Percentiles rank a stretch among this genome's conserved stretches.
phyloP scores from a whole-genome alignment of 2,329 filamentous ascomycete species.

The Pseudonectria buxi region DNA sequence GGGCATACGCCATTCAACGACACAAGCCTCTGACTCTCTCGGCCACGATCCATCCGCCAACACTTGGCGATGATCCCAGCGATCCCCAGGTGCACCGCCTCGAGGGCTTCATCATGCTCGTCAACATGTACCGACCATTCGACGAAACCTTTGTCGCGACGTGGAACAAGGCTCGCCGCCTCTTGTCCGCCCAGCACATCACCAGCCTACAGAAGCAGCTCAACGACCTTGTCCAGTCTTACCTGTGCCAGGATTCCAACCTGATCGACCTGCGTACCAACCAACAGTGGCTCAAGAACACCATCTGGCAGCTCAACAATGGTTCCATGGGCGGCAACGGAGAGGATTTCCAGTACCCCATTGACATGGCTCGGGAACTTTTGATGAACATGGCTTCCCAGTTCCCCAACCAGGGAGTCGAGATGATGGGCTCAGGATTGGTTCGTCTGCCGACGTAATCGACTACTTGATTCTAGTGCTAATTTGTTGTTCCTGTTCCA shows the following conservation, averaged over 20 bases:
- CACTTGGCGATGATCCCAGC: constrained; percentile 52
- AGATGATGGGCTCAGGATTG: constrained; percentile 67
- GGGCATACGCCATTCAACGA: constrained; percentile 65
- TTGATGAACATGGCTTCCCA: constrained; percentile 60
- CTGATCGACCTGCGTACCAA: constrained; percentile 50
- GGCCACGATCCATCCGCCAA: constrained; percentile 60
- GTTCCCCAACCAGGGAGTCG: constrained; percentile 66
- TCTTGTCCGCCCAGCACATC: constrained; percentile 52
- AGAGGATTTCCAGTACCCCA: constrained; percentile 55
- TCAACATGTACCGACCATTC: constrained; percentile 58
- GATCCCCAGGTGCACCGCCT: constrained; percentile 48
- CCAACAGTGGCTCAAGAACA: constrained; percentile 60
- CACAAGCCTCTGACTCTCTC: constrained; percentile 64
- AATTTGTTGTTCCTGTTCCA: constrained; percentile 19
- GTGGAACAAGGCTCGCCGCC: constrained; percentile 59
- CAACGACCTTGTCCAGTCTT: constrained; percentile 45
- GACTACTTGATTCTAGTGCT: neutral
- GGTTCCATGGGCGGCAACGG: constrained; percentile 38
- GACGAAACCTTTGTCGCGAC: constrained; percentile 56
- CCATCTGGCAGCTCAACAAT: constrained; percentile 57
- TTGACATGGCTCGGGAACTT: constrained; percentile 57
- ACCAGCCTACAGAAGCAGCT: constrained; percentile 56
- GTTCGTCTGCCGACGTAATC: constrained; percentile 52
- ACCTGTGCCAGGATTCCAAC: constrained; percentile 47
- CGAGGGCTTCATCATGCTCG: constrained; percentile 51